Percentiles rank a stretch among this genome's conserved stretches.
Conservation (phyloP, 129 eudicot genomes). For the Heracleum sosnowskyi region DNA sequence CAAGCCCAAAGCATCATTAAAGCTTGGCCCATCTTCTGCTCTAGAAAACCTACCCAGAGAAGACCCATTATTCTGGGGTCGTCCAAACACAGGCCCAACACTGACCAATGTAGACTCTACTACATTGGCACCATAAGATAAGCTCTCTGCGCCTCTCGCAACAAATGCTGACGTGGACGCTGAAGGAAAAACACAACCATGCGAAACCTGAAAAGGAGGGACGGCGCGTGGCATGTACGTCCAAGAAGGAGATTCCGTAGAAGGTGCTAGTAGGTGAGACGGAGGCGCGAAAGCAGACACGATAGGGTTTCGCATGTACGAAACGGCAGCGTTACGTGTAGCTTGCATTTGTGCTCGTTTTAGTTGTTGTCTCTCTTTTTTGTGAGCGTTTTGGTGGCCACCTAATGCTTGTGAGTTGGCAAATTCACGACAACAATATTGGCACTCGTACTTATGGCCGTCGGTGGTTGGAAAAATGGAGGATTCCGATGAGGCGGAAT, state of each 20-base stretch:
- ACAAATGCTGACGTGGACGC: conserved; percentile 21
- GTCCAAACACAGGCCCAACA: conserved; percentile 36
- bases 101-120: conserved; percentile 42
- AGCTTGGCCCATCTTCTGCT: conserved; percentile 57
- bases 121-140: conserved; percentile 43
- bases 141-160: conserved; percentile 44
- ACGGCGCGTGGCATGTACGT: conserved; percentile 75
- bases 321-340: conserved; percentile 73
- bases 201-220: conserved; percentile 58
- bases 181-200: conserved; percentile 51
- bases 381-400: conserved; percentile 98
- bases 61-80: conserved; percentile 50
- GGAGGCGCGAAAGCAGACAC: conserved; percentile 88
- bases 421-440: conserved; percentile 89
- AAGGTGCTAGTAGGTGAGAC: conserved; percentile 55
- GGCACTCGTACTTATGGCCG: conserved; percentile 89
- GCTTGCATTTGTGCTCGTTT: conserved; percentile 97
- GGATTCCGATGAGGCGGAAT: conserved; percentile 46
- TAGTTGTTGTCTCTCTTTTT: conserved; percentile 77
- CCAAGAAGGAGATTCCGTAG: conserved; percentile 50
- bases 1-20: conserved; percentile 65
- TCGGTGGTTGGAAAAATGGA: conserved; percentile 39
- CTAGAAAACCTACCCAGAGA: conserved; percentile 59
- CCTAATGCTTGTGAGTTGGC: conserved; percentile 96
- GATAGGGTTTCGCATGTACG: conserved; percentile 78